Evolutionary conservation across 176 grass and related monocot genomes (phyloP).

Genomic region (Pharus latifolius): DNA sequence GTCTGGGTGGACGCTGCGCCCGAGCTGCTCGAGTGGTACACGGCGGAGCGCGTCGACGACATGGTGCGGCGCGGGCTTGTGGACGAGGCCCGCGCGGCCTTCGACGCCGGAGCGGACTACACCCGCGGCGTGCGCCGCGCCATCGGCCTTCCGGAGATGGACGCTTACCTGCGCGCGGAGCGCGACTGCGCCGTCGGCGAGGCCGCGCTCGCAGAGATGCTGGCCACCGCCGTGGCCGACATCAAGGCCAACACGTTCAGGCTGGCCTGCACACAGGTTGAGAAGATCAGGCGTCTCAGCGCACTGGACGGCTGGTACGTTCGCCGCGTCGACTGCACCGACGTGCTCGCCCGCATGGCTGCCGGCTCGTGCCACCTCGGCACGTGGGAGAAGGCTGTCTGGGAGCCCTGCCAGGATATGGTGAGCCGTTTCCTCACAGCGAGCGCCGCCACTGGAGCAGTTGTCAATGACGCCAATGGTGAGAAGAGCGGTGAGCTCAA

Average conservation of each 20-base stretch:
- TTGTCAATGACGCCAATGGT: no score
- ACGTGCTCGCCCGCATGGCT: slow-evolving; percentile 27
- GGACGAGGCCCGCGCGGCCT: slow-evolving; percentile 36
- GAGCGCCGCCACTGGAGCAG: no score
- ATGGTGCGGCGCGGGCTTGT: slow-evolving; percentile 59
- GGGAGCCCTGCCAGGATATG: slow-evolving; percentile 15
- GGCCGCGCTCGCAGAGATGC: slow-evolving; percentile 1
- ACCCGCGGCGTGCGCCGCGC: slow-evolving; percentile 36
- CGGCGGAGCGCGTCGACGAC: slow-evolving; percentile 35
- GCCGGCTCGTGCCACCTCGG: not conserved
- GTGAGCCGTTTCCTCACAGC: slow-evolving; percentile 3
- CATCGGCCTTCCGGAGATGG: slow-evolving; percentile 66
- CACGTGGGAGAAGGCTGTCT: not conserved
- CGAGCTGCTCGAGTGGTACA: slow-evolving; percentile 23
- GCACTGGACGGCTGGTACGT: slow-evolving; percentile 46
- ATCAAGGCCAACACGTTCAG: slow-evolving; percentile 60
- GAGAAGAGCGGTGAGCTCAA: no score
- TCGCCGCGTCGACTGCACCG: slow-evolving; percentile 38
- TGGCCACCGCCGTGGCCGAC: slow-evolving; percentile 27
- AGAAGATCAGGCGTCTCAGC: slow-evolving; percentile 45
- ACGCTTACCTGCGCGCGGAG: slow-evolving; percentile 35
- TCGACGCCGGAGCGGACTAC: slow-evolving; percentile 28
- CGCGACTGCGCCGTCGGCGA: not conserved
- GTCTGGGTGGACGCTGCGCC: slow-evolving; percentile 41
- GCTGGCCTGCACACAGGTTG: slow-evolving; percentile 34